Base-by-base conservation (phyloP, 306 rosid species). In the Vigna hirtella region DNA sequence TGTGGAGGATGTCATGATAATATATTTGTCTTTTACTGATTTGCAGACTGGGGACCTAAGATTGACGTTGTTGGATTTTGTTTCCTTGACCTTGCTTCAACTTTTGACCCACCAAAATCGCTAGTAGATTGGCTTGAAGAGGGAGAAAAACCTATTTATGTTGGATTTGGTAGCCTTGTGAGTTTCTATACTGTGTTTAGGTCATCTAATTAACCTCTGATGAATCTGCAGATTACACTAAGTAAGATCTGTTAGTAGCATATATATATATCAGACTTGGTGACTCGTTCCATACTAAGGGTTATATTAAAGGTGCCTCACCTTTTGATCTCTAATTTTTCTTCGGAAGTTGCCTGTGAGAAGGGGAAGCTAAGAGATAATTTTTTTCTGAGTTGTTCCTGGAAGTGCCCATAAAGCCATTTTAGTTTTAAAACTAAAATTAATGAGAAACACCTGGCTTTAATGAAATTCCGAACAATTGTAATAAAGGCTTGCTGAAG, bases 121-220 rank as follows among this genome's bases (percentile, higher is more conserved):
- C 92, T 94, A 30, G 89, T 85, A 73, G 83, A 88, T 79, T 94
- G 97, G 97, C 94, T 94, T 78, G 83, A 82, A 81, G 91, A 83
- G 73, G 98, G 97, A 64, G 74, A 82, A 49, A 74, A 20, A 66
- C 98, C 98, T 72, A 87, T 94, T 52, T 94, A 94, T 73, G 78
- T 92, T 81, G 98, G 98, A 85, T 94, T 94, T 79, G 98, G 98
- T 36, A 94, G 98, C 91, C 97, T 94, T 72, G 98, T 94, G 88
- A 92, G 98, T 83, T 71, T 83, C 85, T 77, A 14, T 63, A 9
- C 40, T 70, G 36, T 79, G 48, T 59, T 82, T 82, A 9, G 12
- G 48, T 45, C 80, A 69, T 77, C 64, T 79, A 22, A 61, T 67
- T 72, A 72, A 28, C 28, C 22, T 65, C 6, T 34, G 73, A 74